Evolutionary conservation across 768 basidiomycete species (phyloP).

Genomic region (Lactarius evosmus): DNA sequence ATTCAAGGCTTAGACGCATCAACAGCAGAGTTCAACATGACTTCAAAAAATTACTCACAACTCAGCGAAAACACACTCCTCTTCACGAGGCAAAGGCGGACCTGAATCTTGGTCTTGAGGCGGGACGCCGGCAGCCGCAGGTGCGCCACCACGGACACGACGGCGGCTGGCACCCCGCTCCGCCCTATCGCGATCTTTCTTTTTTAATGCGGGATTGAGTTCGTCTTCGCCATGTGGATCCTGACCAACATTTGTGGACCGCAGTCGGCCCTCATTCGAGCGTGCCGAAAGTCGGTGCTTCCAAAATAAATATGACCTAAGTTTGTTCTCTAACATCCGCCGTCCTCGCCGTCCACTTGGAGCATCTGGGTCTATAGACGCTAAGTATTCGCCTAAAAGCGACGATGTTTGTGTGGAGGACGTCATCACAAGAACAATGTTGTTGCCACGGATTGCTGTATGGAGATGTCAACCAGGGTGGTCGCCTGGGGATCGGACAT

Average conservation of each 20-base stretch:
- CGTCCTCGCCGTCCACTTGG: constrained; percentile 63
- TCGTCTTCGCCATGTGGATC: constrained; percentile 32
- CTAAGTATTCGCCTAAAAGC: constrained; percentile 77
- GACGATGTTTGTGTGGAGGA: constrained; percentile 72
- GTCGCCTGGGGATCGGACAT: neutral
- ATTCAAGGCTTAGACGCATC: constrained; percentile 17
- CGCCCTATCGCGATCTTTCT: constrained; percentile 65
- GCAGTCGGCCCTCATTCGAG: constrained; percentile 37
- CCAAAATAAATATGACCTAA: constrained; percentile 77
- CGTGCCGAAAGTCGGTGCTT: constrained; percentile 51
- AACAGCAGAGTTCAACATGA: neutral
- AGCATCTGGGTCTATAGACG: constrained; percentile 54
- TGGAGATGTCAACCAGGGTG: neutral
- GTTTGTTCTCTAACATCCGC: constrained; percentile 74
- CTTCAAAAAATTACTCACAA: constrained; percentile 5
- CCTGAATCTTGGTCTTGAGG: constrained; percentile 3
- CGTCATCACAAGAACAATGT: constrained; percentile 86
- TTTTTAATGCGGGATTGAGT: constrained; percentile 71
- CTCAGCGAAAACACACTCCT: constrained; percentile 43
- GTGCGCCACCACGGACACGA: constrained; percentile 72
- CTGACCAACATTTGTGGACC: constrained; percentile 32
- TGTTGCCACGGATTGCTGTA: constrained; percentile 49
- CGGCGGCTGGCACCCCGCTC: constrained; percentile 62
- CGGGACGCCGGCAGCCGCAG: constrained; percentile 27
- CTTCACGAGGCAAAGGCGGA: constrained; percentile 27